phyloP scores from a whole-genome alignment of 106 monocot genomes.

The Chionographis japonica region DNA sequence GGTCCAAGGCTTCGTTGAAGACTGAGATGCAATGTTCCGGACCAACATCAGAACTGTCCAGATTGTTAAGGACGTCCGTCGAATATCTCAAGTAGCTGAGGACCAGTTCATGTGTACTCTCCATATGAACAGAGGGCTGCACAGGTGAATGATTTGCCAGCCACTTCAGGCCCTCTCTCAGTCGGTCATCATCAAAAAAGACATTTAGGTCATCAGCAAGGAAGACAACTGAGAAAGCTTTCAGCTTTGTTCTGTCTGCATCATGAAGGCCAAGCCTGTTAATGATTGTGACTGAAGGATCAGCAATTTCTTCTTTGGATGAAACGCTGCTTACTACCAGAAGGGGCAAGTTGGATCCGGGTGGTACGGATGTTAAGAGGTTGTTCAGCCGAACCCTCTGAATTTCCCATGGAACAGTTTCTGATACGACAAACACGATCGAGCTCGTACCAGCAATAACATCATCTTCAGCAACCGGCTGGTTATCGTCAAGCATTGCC shows the following conservation, averaged over 20 bases:
- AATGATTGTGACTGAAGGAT: slow-evolving; percentile 29
- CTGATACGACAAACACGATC: slow-evolving; percentile 60
- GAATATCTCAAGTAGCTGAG: slow-evolving; percentile 34
- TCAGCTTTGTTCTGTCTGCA: slow-evolving; percentile 41
- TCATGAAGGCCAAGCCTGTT: slow-evolving; percentile 45
- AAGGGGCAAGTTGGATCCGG: slow-evolving; percentile 71
- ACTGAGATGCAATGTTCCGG: slow-evolving; percentile 55
- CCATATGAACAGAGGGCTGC: slow-evolving; percentile 38
- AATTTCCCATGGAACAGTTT: slow-evolving; percentile 53
- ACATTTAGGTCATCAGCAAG: slow-evolving; percentile 9
- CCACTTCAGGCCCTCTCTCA: slow-evolving; percentile 73
- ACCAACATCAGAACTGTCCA: slow-evolving; percentile 16
- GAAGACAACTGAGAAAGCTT: slow-evolving; percentile 37
- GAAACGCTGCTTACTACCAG: slow-evolving; percentile 34
- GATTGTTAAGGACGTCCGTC: slow-evolving; percentile 22
- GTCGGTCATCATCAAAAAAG: slow-evolving; percentile 60
- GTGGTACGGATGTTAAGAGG: slow-evolving; percentile 45
- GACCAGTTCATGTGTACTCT: slow-evolving; percentile 51
- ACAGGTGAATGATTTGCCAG: slow-evolving; percentile 56
- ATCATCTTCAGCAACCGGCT: slow-evolving; percentile 21
- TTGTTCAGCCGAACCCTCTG: slow-evolving; percentile 57
- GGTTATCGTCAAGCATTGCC: slow-evolving; percentile 14
- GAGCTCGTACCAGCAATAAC: slow-evolving; percentile 43
- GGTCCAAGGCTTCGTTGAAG: slow-evolving; percentile 65
- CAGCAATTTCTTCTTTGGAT: slow-evolving; percentile 9